These are phyloP conservation scores for Colletotrichum paranaense DNA, from an alignment of 2,329 filamentous ascomycete species.

Conservation along the genomic window DNA sequence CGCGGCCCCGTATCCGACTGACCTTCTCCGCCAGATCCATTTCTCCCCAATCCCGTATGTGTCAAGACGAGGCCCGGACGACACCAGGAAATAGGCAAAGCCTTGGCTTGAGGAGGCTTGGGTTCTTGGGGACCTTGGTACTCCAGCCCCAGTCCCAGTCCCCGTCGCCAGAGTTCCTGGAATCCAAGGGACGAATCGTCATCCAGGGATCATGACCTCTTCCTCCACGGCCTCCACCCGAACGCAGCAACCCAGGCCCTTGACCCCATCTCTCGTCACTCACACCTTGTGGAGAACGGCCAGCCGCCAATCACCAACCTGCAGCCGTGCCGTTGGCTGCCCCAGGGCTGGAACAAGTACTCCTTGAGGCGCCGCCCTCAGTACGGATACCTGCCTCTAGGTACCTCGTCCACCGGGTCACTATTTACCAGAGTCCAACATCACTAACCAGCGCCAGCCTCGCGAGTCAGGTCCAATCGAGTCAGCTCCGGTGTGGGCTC, in stretches of 20 bases:
- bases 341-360: conserved; percentile 5
- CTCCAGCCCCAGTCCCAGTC: background rate
- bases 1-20: background rate
- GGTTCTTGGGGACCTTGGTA: background rate
- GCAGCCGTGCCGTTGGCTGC: conserved; percentile 18
- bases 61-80: conserved; percentile 5
- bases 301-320: conserved; percentile 27
- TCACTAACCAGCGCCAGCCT: conserved; percentile 14
- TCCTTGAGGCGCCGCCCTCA: background rate
- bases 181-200: conserved; percentile 4
- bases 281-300: conserved; percentile 22
- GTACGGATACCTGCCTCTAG: background rate
- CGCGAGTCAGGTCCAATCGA: conserved; percentile 33
- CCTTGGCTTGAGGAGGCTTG: too few species aligned
- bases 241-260: conserved; percentile 14
- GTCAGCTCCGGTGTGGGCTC: conserved; percentile 32
- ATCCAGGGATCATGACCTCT: background rate
- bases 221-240: conserved; percentile 24
- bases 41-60: background rate
- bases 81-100: background rate
- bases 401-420: background rate
- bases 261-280: conserved; percentile 7
- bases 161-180: background rate
- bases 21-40: conserved; percentile 14
- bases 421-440: conserved; percentile 2